Base-by-base conservation (phyloP, 345 rosid species). In the Hibiscus trionum region DNA sequence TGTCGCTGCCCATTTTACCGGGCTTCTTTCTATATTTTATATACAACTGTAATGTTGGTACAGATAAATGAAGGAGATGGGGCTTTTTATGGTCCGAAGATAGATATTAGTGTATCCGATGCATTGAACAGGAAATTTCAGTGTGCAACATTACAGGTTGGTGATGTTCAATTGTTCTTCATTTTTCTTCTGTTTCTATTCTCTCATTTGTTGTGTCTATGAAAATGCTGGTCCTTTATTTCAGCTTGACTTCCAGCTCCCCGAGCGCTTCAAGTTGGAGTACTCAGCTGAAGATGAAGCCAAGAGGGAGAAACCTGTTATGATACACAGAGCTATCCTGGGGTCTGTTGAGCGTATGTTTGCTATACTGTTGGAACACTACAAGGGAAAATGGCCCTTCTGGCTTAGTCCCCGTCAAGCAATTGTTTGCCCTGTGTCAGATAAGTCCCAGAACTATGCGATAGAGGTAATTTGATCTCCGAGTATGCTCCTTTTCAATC, bases 381-480 rank as follows among this genome's bases (percentile, higher is more conserved):
- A 89, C 87, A 88, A 95, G 84, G 97, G 98, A 59, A 95, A 95
- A 75, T 95, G 98, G 99, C 99, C 98, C 26, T 91, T 96, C 79
- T 96, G 99, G 99, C 90, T 96, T 27, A 96, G 98, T 82, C 99
- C 99, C 0, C 94, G 98, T 63, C 99, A 96, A 78, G 97, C 97
- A 68, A 93, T 96, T 85, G 96, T 96, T 73, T 96, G 99, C 80
- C 90, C 96, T 12, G 94, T 93, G 8, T 96, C 99, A 66, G 87
- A 84, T 84, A 96, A 93, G 82, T 88, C 96, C 19, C 80, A 85
- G 71, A 55, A 77, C 0, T 96, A 93, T 75, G 96, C 97, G 26
- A 65, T 74, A 60, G 17, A 87, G 97, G 99, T 93, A 78, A 61
- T 80, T 64, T 72, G 21, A 42, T 60, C 11, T 60, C 12, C 57